A percentile compares a stretch with the other conserved stretches of the same genome.
Evolutionary conservation across 805 yeast species (phyloP).

Genomic region (Saccharomycopsis olivae): DNA sequence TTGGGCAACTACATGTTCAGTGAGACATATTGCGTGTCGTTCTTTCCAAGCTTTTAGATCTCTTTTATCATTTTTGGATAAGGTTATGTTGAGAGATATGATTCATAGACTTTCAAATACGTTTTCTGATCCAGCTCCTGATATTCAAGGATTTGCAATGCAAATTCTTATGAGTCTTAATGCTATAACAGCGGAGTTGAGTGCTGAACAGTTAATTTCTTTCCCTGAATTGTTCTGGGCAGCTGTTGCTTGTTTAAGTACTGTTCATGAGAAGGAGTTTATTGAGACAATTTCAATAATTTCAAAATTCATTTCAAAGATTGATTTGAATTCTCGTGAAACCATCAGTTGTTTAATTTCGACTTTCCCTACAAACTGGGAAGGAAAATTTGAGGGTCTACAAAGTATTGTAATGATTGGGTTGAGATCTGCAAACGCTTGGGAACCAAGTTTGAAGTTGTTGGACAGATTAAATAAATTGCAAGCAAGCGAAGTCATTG

Average conservation of each 20-base stretch:
- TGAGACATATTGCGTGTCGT: slow-evolving; percentile 91
- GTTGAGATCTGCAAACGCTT: slow-evolving; percentile 67
- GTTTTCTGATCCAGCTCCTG: slow-evolving; percentile 76
- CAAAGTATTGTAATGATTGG: slow-evolving; percentile 77
- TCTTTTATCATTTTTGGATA: slow-evolving; percentile 70
- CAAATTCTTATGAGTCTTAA: slow-evolving; percentile 93
- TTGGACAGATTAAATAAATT: slow-evolving; percentile 60
- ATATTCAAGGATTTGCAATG: slow-evolving; percentile 94
- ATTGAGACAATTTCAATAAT: slow-evolving; percentile 77
- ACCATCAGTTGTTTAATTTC: slow-evolving; percentile 75
- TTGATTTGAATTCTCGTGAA: slow-evolving; percentile 76
- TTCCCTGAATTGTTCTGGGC: slow-evolving; percentile 96
- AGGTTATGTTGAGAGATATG: slow-evolving; percentile 86
- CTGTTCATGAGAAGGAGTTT: slow-evolving; percentile 88
- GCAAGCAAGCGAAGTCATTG: slow-evolving; percentile 67
- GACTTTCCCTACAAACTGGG: slow-evolving; percentile 93
- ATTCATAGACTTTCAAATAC: slow-evolving; percentile 87
- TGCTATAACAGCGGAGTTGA: slow-evolving; percentile 81
- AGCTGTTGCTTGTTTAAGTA: slow-evolving; percentile 79
- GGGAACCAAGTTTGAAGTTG: slow-evolving; percentile 65
- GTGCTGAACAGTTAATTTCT: slow-evolving; percentile 65
- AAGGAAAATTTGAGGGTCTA: slow-evolving; percentile 83
- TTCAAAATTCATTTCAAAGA: slow-evolving; percentile 74
- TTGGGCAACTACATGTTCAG: slow-evolving; percentile 98
- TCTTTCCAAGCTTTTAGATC: slow-evolving; percentile 91